These are phyloP conservation scores for Celoporthe dispersa DNA, from an alignment of 2,329 filamentous ascomycete genomes.

Conservation along the genomic window DNA sequence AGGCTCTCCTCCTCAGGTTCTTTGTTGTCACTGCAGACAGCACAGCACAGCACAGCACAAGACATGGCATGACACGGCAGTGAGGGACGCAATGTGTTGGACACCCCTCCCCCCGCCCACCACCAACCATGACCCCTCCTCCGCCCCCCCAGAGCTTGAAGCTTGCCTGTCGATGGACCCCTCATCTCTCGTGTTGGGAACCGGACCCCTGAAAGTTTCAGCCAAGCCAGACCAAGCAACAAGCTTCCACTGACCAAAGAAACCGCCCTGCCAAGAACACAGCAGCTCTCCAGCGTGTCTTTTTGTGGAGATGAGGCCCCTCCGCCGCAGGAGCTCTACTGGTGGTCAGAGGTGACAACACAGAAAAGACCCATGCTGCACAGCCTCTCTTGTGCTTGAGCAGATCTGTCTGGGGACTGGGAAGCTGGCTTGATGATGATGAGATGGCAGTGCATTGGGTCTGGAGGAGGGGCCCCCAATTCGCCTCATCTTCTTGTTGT, in stretches of 20 bases:
- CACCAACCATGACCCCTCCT: not conserved
- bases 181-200: not conserved
- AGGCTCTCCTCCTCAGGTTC: not conserved
- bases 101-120: not conserved
- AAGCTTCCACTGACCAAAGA: not conserved
- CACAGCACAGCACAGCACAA: too few species aligned
- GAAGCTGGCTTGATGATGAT: slow-evolving; percentile 7
- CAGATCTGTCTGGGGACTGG: not conserved
- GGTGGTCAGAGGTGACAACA: slow-evolving; percentile 19
- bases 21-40: not conserved
- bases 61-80: not conserved
- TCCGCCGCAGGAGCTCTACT: slow-evolving; percentile 11
- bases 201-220: not conserved
- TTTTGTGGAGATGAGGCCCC: not conserved
- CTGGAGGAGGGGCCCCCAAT: not conserved
- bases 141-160: not conserved
- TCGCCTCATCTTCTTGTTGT: not conserved
- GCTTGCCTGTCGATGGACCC: not conserved
- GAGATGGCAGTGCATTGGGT: slow-evolving; percentile 15
- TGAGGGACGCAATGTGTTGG: too few species aligned
- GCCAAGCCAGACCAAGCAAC: not conserved
- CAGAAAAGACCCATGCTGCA: slow-evolving; percentile 10
- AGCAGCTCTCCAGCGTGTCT: not conserved
- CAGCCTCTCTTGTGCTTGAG: slow-evolving; percentile 14
- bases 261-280: not conserved